Base-by-base conservation (phyloP, 2,329 filamentous ascomycete genomes). In the Dactylellina cionopaga region DNA sequence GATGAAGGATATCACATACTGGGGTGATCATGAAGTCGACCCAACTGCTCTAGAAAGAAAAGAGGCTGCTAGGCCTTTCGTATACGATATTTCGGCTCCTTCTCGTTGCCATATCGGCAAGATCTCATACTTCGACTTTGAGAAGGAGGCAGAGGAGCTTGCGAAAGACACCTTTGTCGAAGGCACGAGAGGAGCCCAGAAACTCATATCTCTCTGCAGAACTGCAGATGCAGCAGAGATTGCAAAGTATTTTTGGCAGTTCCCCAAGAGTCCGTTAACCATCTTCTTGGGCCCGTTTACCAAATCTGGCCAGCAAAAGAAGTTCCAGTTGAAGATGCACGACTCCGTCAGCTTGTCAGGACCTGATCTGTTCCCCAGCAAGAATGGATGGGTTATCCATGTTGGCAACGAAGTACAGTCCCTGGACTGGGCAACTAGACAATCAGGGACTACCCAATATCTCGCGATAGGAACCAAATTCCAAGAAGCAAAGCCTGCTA, bases 381-480 rank as follows among this genome's bases (percentile, higher is more conserved):
- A 72, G 37, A 72, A 72, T 31, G 68, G 68, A 37, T 72, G 68
- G 68, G 46, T 72, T 11, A 59, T 72, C 9, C 59, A 72, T 25
- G 55, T 35, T 17, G 68, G 68, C 13, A 72, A 72, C 19, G 68
- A 72, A 35, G 25, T 72, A 25, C 68, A 72, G 31, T 65, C 68
- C 3, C 35, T 72, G 9, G 68, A 72, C 37, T 72, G 68, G 68
- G 68, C 68, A 10, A 43, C 68, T 27, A 43, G 59, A 15, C 68
- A 72, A 22, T 11, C 35, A n/a, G 46, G 44, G 7, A 27, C 17
- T 22, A 54, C 25, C 10, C 83, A 74, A 56, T 74, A 39, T 27
- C 69, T 74, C 31, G 62, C 69, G 3, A 54, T 74, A 27, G 69
- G 69, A 13, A 60, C 55, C 17, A 68, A 66, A 44, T 68, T 68